These are phyloP conservation scores for Aspergillus biplanus DNA, from an alignment of 495 filamentous ascomycete genomes.

Conservation along the genomic window DNA sequence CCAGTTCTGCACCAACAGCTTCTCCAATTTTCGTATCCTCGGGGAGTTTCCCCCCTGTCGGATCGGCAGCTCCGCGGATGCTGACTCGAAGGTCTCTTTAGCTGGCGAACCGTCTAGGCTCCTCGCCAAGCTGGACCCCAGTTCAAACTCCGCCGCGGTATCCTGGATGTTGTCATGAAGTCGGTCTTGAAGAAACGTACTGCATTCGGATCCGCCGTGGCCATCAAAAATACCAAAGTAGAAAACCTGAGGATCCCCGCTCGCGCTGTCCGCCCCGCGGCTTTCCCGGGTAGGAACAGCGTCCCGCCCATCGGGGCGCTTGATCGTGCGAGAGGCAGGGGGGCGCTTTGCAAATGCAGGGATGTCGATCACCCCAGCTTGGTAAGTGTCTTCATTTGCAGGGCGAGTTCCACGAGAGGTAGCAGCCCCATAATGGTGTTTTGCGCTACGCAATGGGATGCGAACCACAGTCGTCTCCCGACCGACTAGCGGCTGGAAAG, in stretches of 20 bases:
- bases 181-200: conserved; percentile 78
- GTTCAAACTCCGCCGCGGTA: conserved; percentile 69
- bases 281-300: conserved; percentile 40
- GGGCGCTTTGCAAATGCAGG: conserved; percentile 87
- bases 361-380: conserved; percentile 90
- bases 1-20: conserved; percentile 74
- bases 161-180: conserved; percentile 90
- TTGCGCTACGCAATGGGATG: conserved; percentile 91
- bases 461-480: conserved; percentile 95
- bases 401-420: conserved; percentile 78
- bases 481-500: conserved; percentile 57
- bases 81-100: conserved; percentile 16
- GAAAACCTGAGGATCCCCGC: conserved; percentile 92
- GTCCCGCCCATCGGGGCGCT: conserved; percentile 20
- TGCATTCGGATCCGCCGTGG: conserved; percentile 90
- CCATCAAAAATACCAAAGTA: conserved; percentile 98
- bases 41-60: conserved; percentile 43
- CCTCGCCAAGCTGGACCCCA: conserved; percentile 66
- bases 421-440: conserved; percentile 89
- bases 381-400: conserved; percentile 92
- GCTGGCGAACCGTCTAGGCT: conserved; percentile 17
- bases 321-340: conserved; percentile 68
- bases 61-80: conserved; percentile 36
- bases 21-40: conserved; percentile 59
- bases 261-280: conserved; percentile 68